Conservation (phyloP, 2,329 filamentous ascomycete species). For the Chaetomium sp. region DNA sequence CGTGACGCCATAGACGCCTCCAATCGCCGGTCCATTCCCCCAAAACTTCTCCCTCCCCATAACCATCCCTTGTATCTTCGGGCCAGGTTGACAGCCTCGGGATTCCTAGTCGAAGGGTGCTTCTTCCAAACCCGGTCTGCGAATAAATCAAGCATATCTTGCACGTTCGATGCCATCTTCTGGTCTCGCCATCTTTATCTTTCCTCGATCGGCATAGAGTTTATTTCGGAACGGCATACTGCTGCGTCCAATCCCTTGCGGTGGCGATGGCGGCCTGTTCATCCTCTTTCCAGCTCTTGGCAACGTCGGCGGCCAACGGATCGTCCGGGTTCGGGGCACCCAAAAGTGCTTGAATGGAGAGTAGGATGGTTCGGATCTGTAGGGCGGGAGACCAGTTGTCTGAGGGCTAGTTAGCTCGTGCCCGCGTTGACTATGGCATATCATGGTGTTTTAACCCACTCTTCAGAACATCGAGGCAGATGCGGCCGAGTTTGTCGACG, state of each 20-base stretch:
- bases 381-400: constrained; percentile 98
- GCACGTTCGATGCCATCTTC: no score
- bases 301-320: constrained; percentile 95
- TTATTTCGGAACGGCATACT: constrained; percentile 58
- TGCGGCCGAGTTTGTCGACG: constrained; percentile 93
- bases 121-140: no score
- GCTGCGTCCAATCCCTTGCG: constrained; percentile 83
- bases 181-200: no score
- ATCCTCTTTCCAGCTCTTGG: constrained; percentile 96
- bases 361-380: constrained; percentile 96
- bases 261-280: constrained; percentile 88
- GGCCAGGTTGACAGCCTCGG: no score
- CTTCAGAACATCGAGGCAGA: constrained; percentile 95
- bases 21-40: no score
- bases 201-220: not conserved
- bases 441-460: constrained; percentile 50
- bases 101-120: no score
- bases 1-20: no score
- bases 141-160: no score
- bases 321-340: constrained; percentile 97
- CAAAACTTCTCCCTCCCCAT: no score
- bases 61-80: no score
- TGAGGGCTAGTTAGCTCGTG: constrained; percentile 31
- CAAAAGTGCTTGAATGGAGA: constrained; percentile 94
- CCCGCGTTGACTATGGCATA: not conserved